Conservation (phyloP, 192 early-diverging fungal species). For the Fimicolochytrium jonesii region DNA sequence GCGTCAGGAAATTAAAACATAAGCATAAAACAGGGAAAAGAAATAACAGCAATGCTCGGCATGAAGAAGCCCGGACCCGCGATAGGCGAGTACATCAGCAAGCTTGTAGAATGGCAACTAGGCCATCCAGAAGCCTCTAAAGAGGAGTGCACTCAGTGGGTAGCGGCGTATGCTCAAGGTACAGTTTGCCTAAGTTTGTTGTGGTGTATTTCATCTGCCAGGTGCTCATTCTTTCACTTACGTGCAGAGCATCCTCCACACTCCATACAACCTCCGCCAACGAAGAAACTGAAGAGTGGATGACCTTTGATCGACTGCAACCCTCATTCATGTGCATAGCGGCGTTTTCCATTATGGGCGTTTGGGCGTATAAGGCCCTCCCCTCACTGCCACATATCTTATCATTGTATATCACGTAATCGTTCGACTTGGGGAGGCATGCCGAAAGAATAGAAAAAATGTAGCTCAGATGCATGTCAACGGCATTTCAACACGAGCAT, state of each 20-base stretch:
- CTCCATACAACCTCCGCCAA: background rate
- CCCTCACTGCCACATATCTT: background rate
- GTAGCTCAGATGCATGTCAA: too few relatives aligned
- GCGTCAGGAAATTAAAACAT: background rate
- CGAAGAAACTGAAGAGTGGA: constrained; percentile 1
- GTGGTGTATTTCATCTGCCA: background rate
- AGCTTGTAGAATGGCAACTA: constrained; percentile 83
- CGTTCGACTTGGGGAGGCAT: too few relatives aligned
- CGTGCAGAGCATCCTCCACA: background rate
- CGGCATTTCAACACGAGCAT: too few relatives aligned
- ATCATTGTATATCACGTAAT: background rate
- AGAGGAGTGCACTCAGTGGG: constrained; percentile 31
- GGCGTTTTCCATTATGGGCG: background rate
- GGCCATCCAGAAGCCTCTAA: constrained; percentile 56
- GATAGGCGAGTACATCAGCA: constrained; percentile 58
- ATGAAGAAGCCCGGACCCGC: constrained; percentile 67
- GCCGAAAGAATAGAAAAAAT: constrained; percentile 10
- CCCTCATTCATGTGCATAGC: too few relatives aligned
- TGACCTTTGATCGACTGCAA: background rate
- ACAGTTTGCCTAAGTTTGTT: background rate
- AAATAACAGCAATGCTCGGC: constrained; percentile 52
- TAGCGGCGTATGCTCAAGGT: constrained; percentile 6
- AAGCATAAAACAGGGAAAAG: constrained; percentile 58
- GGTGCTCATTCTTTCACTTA: background rate
- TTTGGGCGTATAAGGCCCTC: background rate